These are phyloP conservation scores for Cryptococcus sp. DNA, from an alignment of 1,284 basidiomycete genomes.

Conservation along the genomic window DNA sequence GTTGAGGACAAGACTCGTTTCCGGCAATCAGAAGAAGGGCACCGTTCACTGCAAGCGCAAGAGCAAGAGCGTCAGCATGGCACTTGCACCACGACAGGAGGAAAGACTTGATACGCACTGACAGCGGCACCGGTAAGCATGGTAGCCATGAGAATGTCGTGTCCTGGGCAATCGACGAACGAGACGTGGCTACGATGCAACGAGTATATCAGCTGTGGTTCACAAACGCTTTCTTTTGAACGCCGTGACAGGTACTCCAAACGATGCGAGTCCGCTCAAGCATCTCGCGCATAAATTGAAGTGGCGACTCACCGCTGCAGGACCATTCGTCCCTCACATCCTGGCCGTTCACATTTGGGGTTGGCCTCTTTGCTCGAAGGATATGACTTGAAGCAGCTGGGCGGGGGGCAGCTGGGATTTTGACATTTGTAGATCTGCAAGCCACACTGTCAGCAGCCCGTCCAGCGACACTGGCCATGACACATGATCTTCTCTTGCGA, in stretches of 20 bases:
- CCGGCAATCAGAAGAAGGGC: constrained; percentile 92
- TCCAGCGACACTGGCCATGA: no score
- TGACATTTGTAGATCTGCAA: constrained; percentile 94
- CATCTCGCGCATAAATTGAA: not conserved
- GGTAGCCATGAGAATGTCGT: constrained; percentile 96
- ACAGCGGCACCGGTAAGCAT: constrained; percentile 99
- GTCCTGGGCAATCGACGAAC: constrained; percentile 87
- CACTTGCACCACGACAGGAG: not conserved
- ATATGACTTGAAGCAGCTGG: constrained; percentile 92
- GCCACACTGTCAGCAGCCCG: no score
- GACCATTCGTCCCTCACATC: constrained; percentile 87
- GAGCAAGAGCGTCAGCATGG: constrained; percentile 3
- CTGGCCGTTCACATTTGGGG: constrained; percentile 89
- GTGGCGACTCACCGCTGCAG: constrained; percentile 62
- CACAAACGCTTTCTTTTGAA: not conserved
- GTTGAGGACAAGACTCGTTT: constrained; percentile 98
- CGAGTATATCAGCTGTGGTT: constrained; percentile 2
- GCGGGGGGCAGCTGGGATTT: constrained; percentile 87
- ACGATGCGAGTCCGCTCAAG: not conserved
- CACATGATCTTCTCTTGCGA: no score
- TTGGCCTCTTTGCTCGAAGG: constrained; percentile 90
- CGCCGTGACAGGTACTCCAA: not conserved
- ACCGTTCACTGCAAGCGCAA: constrained; percentile 71
- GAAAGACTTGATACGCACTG: constrained; percentile 54
- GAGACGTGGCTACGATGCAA: constrained; percentile 72